Evolutionary conservation across 2,329 filamentous ascomycete genomes (phyloP), one percentile per base, ranked within the genome.

Genomic region (Gyromitra esculenta): DNA sequence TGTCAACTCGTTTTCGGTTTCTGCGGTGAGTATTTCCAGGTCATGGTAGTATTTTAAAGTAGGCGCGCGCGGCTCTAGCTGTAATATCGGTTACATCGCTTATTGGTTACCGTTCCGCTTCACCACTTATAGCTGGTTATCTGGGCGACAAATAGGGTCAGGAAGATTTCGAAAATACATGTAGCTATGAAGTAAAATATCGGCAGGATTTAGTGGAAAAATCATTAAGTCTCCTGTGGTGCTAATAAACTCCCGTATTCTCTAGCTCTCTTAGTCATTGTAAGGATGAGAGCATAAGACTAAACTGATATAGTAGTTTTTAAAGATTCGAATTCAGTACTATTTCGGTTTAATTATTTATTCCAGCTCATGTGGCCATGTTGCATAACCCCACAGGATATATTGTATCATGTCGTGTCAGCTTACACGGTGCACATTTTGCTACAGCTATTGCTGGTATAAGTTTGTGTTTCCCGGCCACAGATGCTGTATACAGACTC

Each of bases 11-110:
- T 45, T 45, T 45, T 60, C 18, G 3, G 39, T 15, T 50, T 45
- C 7, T 48, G 37, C 60, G 41, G 18, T 54, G 35, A 39, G 15
- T 56, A 43, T 56, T 31, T 56, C 63, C 48, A 35, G 63, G 35
- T 35, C 35, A 52, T 8, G 21, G 39, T 31, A 35, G n/a, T 57
- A 15, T 35, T 35, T 31, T 15, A 35, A 56, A 2, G 35, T 43
- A 54, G 56, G 31, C 56, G 56, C 18, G 50, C 13, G 15, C 43
- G 41, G n/a, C 45, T 65, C 63, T 31, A 31, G 25, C 25, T 65
- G 62, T 18, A 35, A 15, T 37, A 18, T 65, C 45, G 63, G 64
- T 9, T 67, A 15, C 41, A 37, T 68, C 52, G 21, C 52, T 52
- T 59, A 57, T 21, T n/a, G n/a, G 39, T 8, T 56, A 31, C 50